Base-by-base conservation (phyloP, 345 rosid species). In the Draba incana region DNA sequence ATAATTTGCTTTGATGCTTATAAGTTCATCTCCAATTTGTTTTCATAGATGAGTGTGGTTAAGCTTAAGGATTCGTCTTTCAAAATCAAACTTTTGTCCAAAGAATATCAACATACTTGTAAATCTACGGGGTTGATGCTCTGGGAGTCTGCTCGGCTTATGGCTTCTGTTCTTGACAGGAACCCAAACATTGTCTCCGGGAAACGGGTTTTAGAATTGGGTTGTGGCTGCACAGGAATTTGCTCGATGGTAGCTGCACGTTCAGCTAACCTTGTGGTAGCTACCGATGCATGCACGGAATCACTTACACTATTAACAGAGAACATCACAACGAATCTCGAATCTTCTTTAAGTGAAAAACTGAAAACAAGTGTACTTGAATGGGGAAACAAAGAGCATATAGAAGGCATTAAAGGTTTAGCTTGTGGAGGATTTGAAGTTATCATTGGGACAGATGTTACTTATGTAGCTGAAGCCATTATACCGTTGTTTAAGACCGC, bases 81-180 rank as follows among this genome's bases (percentile, higher is more conserved):
- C 78, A 79, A 66, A 77, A 81, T 88, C 41, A 77, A 78, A 71
- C 84, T 87, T 30, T 59, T 84, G 35, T 88, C 97, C 50, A 85
- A 81, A 79, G 98, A 86, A 68, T 81, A 86, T 72, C 96, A 93
- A 78, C 97, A 90, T 67, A 88, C 94, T 11, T 90, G 90, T 79
- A 93, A 83, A 79, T 90, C 92, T 24, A 93, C 96, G 9, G 98
- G 98, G 50, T 66, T 93, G 76, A 93, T 93, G 94, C 84, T 93
- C 5, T 91, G 97, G 97, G 97, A 91, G 79, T 91, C 97, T 30
- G 97, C 97, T 81, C 81, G 77, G 57, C 69, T 88, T 75, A 86
- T 88, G 94, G 86, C 94, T 70, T 81, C 79, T 55, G 73, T 93
- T 72, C 84, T 93, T 9, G 94, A 81, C 24, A 79, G 81, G 79